A percentile compares a stretch with the other conserved stretches of the same genome.
phyloP scores from a whole-genome alignment of 2,329 filamentous ascomycete species.

The Phaeosphaeriaceae sp. region DNA sequence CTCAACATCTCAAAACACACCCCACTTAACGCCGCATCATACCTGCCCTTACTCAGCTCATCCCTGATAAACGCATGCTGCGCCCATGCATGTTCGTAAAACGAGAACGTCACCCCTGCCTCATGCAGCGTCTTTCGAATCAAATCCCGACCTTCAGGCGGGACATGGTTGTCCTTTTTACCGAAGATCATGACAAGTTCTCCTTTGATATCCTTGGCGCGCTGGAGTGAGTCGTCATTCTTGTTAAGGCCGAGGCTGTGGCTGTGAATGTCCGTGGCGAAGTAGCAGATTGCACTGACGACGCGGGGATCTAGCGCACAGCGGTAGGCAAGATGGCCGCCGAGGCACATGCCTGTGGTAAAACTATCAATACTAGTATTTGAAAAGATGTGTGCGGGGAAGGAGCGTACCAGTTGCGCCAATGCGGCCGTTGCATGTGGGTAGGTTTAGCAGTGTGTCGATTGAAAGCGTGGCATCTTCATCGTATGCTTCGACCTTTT shows the following conservation, averaged over 20 bases:
- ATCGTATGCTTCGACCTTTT: slow-evolving; percentile 87
- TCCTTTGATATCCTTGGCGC: slow-evolving; percentile 72
- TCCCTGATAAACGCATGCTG: slow-evolving; percentile 62
- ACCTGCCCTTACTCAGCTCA: slow-evolving; percentile 90
- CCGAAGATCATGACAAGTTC: slow-evolving; percentile 92
- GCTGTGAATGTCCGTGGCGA: slow-evolving; percentile 89
- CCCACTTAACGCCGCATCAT: slow-evolving; percentile 85
- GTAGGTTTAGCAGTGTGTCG: slow-evolving; percentile 48
- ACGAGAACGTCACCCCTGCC: slow-evolving; percentile 75
- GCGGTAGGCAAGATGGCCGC: slow-evolving; percentile 82
- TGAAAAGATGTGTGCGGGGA: slow-evolving; percentile 62
- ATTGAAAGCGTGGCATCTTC: slow-evolving; percentile 57
- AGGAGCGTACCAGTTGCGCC: slow-evolving; percentile 38
- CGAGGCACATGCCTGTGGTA: slow-evolving; percentile 75
- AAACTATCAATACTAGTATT: background rate
- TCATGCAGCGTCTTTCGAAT: slow-evolving; percentile 84
- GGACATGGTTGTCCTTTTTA: slow-evolving; percentile 88
- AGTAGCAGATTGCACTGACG: slow-evolving; percentile 81
- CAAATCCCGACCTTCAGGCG: slow-evolving; percentile 78
- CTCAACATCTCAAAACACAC: slow-evolving; percentile 90
- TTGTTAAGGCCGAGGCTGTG: slow-evolving; percentile 74
- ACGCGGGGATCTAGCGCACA: slow-evolving; percentile 78
- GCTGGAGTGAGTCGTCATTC: slow-evolving; percentile 66
- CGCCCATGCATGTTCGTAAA: slow-evolving; percentile 90
- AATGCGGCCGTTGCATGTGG: slow-evolving; percentile 73